Base-by-base conservation (phyloP, 2,329 filamentous ascomycete species). In the Hirsutella minnesotensis region DNA sequence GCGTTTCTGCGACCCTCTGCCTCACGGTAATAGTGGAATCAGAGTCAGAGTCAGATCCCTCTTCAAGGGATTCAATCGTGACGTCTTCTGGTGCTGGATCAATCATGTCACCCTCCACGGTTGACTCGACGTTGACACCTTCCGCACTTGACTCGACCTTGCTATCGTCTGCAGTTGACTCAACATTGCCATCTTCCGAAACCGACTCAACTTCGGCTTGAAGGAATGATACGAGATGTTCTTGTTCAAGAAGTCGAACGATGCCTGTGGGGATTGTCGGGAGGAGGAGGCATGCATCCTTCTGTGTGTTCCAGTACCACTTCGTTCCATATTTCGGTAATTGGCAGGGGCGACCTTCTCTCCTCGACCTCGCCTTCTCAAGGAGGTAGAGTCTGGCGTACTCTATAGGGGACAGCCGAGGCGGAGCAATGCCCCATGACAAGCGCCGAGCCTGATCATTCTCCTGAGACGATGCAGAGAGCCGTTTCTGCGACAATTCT, bases 401-500 rank as follows among this genome's bases (percentile, higher is more conserved):
- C 36, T 67, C 64, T 61, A 67, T 64, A 1, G 62, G 61, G 1
- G 63, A 65, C 4, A 67, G 39, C 0, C 62, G 56, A 1, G 62
- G 60, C 18, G 47, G 42, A 4, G 40, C 47, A 18, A 63, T 44
- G 15, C 8, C 33, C 37, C 16, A 21, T 13, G 35, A 38, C 24
- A 27, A 12, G 12, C 24, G 24, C 24, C 7, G 7, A 4, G 10
- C 20, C 20, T n/a, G 22, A 3, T 15, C 13, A 3, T 34, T 13
- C 10, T 34, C 13, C 10, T 16, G 12, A 15, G 31, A 34, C 31
- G n/a, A 34, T 15, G 10, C 13, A 16, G 31, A 34, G 8, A n/a
- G 5, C 13, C 13, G 4, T 19, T 22, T 5, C n/a, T 13, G 36
- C 19, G 36, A 38, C 15, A 38, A 2, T 21, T 19, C 4, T 21